phyloP scores from a whole-genome alignment of 768 basidiomycete species.

The Coprinellus micaceus region DNA sequence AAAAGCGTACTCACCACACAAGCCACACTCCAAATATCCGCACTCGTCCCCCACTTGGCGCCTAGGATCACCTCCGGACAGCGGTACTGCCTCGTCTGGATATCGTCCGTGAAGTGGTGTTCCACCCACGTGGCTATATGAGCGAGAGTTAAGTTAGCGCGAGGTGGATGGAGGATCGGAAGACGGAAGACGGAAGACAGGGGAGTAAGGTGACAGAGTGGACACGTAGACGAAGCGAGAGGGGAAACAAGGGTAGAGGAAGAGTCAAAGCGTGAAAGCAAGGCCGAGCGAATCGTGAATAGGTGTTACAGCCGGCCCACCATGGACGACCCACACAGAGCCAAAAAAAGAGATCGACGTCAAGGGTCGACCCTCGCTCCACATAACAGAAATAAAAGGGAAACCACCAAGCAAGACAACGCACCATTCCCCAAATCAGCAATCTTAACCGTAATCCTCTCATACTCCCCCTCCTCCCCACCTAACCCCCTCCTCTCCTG shows the following conservation, averaged over 20 bases:
- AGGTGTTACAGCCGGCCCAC: too few relatives aligned
- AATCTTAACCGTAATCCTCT: constrained; percentile 94
- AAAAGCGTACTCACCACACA: constrained; percentile 66
- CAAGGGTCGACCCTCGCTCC: background rate
- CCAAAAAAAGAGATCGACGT: too few relatives aligned
- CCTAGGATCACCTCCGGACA: constrained; percentile 97
- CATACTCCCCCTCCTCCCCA: constrained; percentile 7
- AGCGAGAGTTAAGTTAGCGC: constrained; percentile 2
- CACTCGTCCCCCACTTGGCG: constrained; percentile 92
- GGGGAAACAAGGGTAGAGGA: too few relatives aligned
- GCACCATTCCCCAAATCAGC: constrained; percentile 94
- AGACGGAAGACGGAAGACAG: background rate
- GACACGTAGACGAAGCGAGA: too few relatives aligned
- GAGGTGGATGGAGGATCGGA: background rate
- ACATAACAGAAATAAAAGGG: background rate
- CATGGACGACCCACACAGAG: too few relatives aligned
- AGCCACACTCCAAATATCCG: constrained; percentile 95
- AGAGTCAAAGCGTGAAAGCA: too few relatives aligned
- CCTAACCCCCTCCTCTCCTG: background rate
- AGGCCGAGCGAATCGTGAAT: too few relatives aligned
- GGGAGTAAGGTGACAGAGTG: background rate
- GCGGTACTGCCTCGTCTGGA: constrained; percentile 95
- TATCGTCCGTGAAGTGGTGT: constrained; percentile 98
- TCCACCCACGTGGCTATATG: constrained; percentile 77
- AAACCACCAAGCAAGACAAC: constrained; percentile 24